Evolutionary conservation across 345 rosid genomes (phyloP).

Genomic region (Orychophragmus violaceus): DNA sequence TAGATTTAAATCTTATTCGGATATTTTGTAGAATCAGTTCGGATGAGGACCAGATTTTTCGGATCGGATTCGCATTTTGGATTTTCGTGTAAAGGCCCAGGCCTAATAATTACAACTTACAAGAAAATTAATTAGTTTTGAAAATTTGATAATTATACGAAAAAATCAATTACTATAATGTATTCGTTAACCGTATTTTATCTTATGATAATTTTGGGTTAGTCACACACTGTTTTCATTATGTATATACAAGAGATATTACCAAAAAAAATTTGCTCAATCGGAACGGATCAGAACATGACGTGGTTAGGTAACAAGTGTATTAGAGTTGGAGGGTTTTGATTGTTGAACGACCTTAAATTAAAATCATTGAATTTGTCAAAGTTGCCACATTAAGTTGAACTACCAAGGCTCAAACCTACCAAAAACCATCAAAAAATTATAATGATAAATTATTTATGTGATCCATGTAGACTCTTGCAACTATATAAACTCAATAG

Average conservation of each 20-base stretch:
- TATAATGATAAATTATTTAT: not conserved
- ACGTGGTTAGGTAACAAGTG: not conserved
- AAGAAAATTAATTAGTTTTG: too few relatives aligned
- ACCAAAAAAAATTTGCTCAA: not conserved
- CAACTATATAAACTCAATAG: slow-evolving; percentile 23
- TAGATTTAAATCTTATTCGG: too few relatives aligned
- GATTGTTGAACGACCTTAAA: slow-evolving; percentile 15
- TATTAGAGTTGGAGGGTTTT: not conserved
- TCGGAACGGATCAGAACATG: not conserved
- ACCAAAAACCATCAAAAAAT: not conserved
- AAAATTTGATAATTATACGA: too few relatives aligned
- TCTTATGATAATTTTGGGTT: not conserved
- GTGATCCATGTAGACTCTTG: not conserved
- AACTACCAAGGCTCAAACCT: slow-evolving; percentile 19
- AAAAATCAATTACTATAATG: too few relatives aligned
- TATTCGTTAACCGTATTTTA: too few relatives aligned
- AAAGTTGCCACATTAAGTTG: slow-evolving; percentile 16
- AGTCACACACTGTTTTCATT: not conserved
- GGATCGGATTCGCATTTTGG: too few relatives aligned
- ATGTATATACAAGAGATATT: too few relatives aligned
- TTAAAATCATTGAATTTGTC: not conserved
- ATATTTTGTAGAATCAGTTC: too few relatives aligned
- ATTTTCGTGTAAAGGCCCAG: too few relatives aligned
- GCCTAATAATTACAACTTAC: too few relatives aligned
- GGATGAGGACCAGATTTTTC: too few relatives aligned